phyloP scores from a whole-genome alignment of 1,284 basidiomycete species.

The Nidula niveotomentosa region DNA sequence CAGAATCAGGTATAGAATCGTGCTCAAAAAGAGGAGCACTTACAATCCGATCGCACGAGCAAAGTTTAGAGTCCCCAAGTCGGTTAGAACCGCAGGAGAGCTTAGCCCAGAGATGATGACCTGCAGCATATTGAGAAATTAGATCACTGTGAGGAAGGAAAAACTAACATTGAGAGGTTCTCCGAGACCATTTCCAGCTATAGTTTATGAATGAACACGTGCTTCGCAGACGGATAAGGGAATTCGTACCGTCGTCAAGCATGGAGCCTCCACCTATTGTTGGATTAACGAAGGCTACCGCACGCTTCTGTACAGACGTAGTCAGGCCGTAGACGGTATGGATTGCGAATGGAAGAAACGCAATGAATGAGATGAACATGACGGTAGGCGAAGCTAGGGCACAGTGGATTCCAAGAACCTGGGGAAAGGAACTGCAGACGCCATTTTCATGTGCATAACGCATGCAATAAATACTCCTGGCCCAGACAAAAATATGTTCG shows the following conservation, averaged over 20 bases:
- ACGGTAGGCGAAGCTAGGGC: no score
- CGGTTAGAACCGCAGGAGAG: constrained; percentile 53
- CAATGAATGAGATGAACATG: no score
- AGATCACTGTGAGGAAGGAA: background rate
- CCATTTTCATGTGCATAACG: no score
- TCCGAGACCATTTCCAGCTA: constrained; percentile 44
- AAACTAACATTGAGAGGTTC: constrained; percentile 59
- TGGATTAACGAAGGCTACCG: constrained; percentile 45
- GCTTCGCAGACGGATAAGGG: background rate
- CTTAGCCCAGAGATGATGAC: constrained; percentile 35
- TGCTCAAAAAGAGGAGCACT: constrained; percentile 11
- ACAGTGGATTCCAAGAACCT: no score
- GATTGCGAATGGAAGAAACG: no score
- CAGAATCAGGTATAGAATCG: background rate
- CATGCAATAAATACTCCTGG: no score
- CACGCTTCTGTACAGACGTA: no score
- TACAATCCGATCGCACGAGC: constrained; percentile 64
- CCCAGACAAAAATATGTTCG: background rate
- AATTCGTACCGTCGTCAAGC: constrained; percentile 35
- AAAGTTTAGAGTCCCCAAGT: constrained; percentile 56
- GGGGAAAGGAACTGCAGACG: no score
- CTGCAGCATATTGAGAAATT: constrained; percentile 1
- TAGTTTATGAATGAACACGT: background rate
- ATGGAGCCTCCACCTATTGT: constrained; percentile 47
- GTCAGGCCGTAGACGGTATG: no score